phyloP scores from a whole-genome alignment of 371 early-diverging fungal species.

The Chytridium lagenaria region DNA sequence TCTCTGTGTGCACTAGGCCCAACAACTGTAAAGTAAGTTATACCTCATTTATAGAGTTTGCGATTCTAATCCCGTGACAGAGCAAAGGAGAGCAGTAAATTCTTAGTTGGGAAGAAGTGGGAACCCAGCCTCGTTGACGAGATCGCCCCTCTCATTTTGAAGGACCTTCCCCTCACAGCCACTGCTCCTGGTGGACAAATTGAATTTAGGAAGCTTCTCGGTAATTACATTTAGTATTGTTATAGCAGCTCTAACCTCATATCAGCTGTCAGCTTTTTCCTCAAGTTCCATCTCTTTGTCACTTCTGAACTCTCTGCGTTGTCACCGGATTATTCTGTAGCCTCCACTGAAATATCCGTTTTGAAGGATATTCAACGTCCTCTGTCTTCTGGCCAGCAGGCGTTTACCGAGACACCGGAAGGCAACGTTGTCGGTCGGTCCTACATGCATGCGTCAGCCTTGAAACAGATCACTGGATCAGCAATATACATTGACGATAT shows the following conservation, averaged over 20 bases:
- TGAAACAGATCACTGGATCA: constrained; percentile 82
- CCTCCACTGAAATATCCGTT: constrained; percentile 31
- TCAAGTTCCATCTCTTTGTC: constrained; percentile 70
- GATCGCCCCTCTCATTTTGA: constrained; percentile 31
- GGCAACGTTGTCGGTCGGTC: constrained; percentile 63
- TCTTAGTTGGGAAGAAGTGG: constrained; percentile 31
- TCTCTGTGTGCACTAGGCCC: constrained; percentile 7
- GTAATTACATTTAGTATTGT: background rate
- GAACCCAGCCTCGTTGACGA: constrained; percentile 19
- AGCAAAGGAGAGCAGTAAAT: constrained; percentile 50
- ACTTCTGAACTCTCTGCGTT: constrained; percentile 23
- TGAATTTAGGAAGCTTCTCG: constrained; percentile 70
- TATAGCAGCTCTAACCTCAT: background rate
- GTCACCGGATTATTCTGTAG: constrained; percentile 7
- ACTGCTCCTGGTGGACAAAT: constrained; percentile 79
- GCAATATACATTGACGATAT: constrained; percentile 81
- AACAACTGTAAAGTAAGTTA: constrained; percentile 22
- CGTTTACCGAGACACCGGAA: constrained; percentile 28
- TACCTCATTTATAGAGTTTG: background rate
- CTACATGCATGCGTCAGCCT: constrained; percentile 71
- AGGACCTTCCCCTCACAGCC: constrained; percentile 65
- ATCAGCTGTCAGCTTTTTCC: constrained; percentile 66
- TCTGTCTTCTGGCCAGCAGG: constrained; percentile 33
- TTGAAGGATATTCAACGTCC: constrained; percentile 45
- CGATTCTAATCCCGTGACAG: constrained; percentile 22